Evolutionary conservation across 169 alveolate species (phyloP).

Genomic region (Plasmodium berghei): DNA sequence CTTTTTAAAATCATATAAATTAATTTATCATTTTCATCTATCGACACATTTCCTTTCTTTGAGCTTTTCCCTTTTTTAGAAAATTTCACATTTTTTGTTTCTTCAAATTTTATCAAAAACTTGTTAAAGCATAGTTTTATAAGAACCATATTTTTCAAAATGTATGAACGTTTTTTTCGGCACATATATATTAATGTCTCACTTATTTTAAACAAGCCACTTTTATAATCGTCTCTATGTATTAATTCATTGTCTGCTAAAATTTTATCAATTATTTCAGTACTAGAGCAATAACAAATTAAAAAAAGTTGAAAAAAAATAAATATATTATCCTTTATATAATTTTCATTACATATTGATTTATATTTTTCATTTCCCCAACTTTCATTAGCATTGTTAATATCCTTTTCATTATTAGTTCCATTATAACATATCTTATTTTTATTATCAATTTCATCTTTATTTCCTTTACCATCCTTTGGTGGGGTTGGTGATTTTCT

Average conservation of each 20-base stretch:
- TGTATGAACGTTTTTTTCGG: conserved; percentile 26
- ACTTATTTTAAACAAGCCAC: conserved; percentile 20
- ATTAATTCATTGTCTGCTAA: conserved; percentile 17
- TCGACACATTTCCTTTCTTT: not conserved
- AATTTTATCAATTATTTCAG: conserved; percentile 55
- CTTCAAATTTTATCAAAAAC: conserved; percentile 19
- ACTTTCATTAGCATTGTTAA: no score
- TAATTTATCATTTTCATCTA: not conserved
- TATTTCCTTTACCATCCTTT: not conserved
- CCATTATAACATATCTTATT: not conserved
- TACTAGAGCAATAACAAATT: conserved; percentile 38
- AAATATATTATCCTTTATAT: conserved; percentile 18
- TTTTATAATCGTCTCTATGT: conserved; percentile 73
- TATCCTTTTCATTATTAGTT: not conserved
- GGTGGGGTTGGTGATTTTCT: not conserved
- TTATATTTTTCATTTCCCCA: not conserved
- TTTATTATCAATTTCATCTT: not conserved
- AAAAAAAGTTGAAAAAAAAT: conserved; percentile 51
- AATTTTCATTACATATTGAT: conserved; percentile 15
- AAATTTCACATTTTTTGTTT: not conserved
- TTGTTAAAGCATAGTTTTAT: conserved; percentile 45
- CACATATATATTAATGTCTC: conserved; percentile 39
- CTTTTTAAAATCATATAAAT: conserved; percentile 10
- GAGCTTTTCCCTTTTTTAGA: not conserved
- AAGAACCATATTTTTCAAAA: conserved; percentile 43